Conservation (phyloP, 2,329 filamentous ascomycete species). For the Aspergillus tubingensis region DNA sequence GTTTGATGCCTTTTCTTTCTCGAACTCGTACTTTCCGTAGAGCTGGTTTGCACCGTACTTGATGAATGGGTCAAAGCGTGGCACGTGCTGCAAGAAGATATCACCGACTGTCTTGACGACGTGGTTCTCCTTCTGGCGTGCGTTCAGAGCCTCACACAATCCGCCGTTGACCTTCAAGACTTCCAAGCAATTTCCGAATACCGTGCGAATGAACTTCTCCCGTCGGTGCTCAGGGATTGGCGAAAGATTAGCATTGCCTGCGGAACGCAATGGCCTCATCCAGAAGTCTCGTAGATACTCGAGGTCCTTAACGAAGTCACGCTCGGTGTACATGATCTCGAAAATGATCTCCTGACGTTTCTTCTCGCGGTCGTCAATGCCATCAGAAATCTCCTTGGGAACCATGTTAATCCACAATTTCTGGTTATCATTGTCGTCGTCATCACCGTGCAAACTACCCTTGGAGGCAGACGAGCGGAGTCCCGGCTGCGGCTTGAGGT, state of each 20-base stretch:
- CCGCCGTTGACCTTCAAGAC: slow-evolving; percentile 89
- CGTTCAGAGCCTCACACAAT: slow-evolving; percentile 83
- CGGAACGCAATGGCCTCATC: slow-evolving; percentile 86
- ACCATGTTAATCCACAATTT: slow-evolving; percentile 99
- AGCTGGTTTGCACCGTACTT: slow-evolving; percentile 93
- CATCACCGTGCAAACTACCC: slow-evolving; percentile 72
- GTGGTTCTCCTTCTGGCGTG: slow-evolving; percentile 84
- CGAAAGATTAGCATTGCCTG: slow-evolving; percentile 64
- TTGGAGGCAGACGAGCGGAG: slow-evolving; percentile 72
- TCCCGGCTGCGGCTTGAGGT: slow-evolving; percentile 88
- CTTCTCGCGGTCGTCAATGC: slow-evolving; percentile 86
- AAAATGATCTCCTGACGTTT: slow-evolving; percentile 98
- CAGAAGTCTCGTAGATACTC: slow-evolving; percentile 98
- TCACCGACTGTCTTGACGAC: slow-evolving; percentile 90
- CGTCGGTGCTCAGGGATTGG: slow-evolving; percentile 85
- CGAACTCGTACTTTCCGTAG: slow-evolving; percentile 96
- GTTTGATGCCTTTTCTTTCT: slow-evolving; percentile 89
- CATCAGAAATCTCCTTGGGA: slow-evolving; percentile 89
- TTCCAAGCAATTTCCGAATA: slow-evolving; percentile 95
- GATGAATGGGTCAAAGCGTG: slow-evolving; percentile 93
- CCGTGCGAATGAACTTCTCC: slow-evolving; percentile 87
- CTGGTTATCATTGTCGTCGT: slow-evolving; percentile 89
- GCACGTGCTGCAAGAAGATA: slow-evolving; percentile 89
- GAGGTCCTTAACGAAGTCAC: slow-evolving; percentile 97
- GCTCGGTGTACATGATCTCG: slow-evolving; percentile 96